Evolutionary conservation across 495 filamentous ascomycete species (phyloP).

Genomic region (Aspergillus indologenus): DNA sequence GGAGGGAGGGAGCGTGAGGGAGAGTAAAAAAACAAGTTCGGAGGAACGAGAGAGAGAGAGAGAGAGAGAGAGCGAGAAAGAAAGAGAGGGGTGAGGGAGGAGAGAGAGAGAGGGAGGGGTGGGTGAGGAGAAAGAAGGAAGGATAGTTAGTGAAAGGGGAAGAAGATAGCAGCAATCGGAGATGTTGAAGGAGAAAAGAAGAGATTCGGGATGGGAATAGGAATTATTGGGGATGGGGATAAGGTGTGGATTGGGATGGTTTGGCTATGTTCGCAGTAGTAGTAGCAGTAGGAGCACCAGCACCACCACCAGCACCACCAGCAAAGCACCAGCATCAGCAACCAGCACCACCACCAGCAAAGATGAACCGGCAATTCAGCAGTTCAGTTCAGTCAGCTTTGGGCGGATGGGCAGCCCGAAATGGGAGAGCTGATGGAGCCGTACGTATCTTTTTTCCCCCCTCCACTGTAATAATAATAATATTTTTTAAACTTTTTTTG

Average conservation of each 20-base stretch:
- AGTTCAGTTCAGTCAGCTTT: constrained; percentile 18
- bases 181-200: neutral
- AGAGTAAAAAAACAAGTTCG: constrained; percentile 10
- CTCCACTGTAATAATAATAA: constrained; percentile 15
- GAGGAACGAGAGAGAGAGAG: constrained; percentile 19
- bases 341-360: neutral
- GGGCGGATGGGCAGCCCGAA: constrained; percentile 22
- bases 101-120: constrained; percentile 15
- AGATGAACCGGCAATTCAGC: constrained; percentile 1
- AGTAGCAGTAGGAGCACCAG: neutral
- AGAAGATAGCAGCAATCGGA: constrained; percentile 23
- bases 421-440: constrained; percentile 19
- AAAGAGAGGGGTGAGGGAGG: constrained; percentile 27
- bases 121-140: constrained; percentile 19
- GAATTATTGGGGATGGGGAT: constrained; percentile 15
- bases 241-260: constrained; percentile 4
- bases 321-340: neutral
- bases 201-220: constrained; percentile 8
- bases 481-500: constrained; percentile 21
- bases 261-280: neutral
- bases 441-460: constrained; percentile 15
- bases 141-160: constrained; percentile 15
- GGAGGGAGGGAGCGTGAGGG: constrained; percentile 23
- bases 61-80: constrained; percentile 15
- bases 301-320: neutral